These are phyloP conservation scores for Curvularia sp. DNA, from an alignment of 2,329 filamentous ascomycete genomes.

Conservation along the genomic window DNA sequence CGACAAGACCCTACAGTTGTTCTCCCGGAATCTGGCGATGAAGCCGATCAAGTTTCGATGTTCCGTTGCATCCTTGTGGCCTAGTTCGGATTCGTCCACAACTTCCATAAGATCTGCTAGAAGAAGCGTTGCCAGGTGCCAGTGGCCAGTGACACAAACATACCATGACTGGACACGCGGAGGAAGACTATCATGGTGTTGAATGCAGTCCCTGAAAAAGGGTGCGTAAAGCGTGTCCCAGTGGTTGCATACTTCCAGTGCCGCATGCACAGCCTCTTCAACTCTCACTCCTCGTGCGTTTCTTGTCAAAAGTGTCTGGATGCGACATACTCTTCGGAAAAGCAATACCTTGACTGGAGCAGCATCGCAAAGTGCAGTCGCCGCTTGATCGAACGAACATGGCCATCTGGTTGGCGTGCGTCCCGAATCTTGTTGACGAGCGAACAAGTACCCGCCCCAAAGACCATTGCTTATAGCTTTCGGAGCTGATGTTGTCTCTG, in stretches of 20 bases:
- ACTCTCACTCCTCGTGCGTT: slow-evolving; percentile 49
- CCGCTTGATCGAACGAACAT: slow-evolving; percentile 62
- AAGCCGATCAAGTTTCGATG: slow-evolving; percentile 44
- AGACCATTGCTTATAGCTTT: slow-evolving; percentile 25
- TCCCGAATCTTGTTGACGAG: slow-evolving; percentile 36
- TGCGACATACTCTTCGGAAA: slow-evolving; percentile 63
- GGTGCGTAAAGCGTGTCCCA: slow-evolving; percentile 62
- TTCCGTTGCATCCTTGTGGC: slow-evolving; percentile 32
- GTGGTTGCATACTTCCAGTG: slow-evolving; percentile 61
- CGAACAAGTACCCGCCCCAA: slow-evolving; percentile 53
- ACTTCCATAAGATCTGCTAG: slow-evolving; percentile 62
- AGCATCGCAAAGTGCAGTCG: slow-evolving; percentile 59
- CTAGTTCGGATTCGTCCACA: slow-evolving; percentile 54
- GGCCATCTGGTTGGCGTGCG: slow-evolving; percentile 57
- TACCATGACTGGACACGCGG: slow-evolving; percentile 67
- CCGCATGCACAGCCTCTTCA: slow-evolving; percentile 59
- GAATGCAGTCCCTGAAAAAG: slow-evolving; percentile 62
- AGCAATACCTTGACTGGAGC: slow-evolving; percentile 67
- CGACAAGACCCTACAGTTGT: slow-evolving; percentile 57
- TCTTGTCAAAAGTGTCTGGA: slow-evolving; percentile 61
- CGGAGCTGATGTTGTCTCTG: neutral
- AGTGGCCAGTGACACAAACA: slow-evolving; percentile 64
- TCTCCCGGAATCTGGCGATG: slow-evolving; percentile 52
- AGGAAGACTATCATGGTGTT: slow-evolving; percentile 60
- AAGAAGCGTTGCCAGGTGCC: slow-evolving; percentile 64